These are phyloP conservation scores for Harrya chromipes DNA, from an alignment of 768 basidiomycete species.

Conservation along the genomic window DNA sequence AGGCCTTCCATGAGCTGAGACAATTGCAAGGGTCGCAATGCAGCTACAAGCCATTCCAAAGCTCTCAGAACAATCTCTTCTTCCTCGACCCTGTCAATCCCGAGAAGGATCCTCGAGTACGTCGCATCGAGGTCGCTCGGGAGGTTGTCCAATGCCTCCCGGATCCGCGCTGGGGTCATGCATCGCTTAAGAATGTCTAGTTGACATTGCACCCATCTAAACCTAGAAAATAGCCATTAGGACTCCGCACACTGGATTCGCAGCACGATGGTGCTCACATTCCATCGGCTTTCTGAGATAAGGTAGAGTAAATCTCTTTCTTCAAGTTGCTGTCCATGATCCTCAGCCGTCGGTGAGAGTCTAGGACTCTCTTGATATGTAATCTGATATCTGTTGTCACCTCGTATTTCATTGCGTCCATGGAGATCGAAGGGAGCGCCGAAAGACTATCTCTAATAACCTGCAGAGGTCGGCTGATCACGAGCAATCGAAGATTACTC, in stretches of 20 bases:
- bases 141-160: slow-evolving; percentile 3
- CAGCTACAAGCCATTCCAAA: slow-evolving; percentile 9
- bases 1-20: slow-evolving; percentile 7
- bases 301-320: background rate
- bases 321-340: background rate
- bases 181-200: slow-evolving; percentile 8
- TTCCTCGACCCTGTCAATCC: background rate
- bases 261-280: slow-evolving; percentile 3
- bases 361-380: slow-evolving; percentile 8
- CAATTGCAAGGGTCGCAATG: slow-evolving; percentile 2
- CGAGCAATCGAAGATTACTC: slow-evolving; percentile 2
- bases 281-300: slow-evolving; percentile 8
- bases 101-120: slow-evolving; percentile 6
- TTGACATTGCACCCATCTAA: slow-evolving; percentile 20
- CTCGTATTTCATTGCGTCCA: slow-evolving; percentile 3
- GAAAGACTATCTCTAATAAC: slow-evolving; percentile 6
- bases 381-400: slow-evolving; percentile 4
- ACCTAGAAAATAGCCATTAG: background rate
- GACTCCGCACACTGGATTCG: background rate
- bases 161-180: background rate
- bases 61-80: background rate
- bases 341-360: slow-evolving; percentile 7
- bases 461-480: slow-evolving; percentile 9
- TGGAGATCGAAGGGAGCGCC: background rate
- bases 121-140: slow-evolving; percentile 5